Percentiles rank a stretch among this genome's conserved stretches.
phyloP scores from a whole-genome alignment of 2,329 filamentous ascomycete species.

The Cadophora sp. region DNA sequence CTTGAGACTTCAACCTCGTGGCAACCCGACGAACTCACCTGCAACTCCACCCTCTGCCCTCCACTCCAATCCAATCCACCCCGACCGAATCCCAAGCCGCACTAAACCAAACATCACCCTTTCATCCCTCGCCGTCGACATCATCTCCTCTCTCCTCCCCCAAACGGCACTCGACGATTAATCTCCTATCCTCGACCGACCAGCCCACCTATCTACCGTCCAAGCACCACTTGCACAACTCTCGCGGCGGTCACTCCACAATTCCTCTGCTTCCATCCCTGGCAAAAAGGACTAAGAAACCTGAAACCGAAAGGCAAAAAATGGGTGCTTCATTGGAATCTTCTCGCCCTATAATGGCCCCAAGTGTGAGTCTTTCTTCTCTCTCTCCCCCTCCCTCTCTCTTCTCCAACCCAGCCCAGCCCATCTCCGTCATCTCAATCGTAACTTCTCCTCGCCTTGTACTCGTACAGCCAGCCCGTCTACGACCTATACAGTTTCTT shows the following conservation, averaged over 20 bases:
- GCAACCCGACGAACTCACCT: conserved; percentile 21
- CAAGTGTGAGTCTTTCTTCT: conserved; percentile 52
- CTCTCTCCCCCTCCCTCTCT: conserved; percentile 7
- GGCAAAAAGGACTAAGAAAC: conserved; percentile 16
- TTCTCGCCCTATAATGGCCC: conserved; percentile 61
- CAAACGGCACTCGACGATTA: background rate
- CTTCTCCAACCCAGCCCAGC: background rate
- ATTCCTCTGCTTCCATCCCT: conserved; percentile 10
- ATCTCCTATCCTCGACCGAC: background rate
- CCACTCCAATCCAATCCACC: background rate
- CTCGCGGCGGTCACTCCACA: conserved; percentile 11
- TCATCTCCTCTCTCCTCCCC: background rate
- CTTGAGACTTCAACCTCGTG: conserved; percentile 30
- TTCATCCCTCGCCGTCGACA: conserved; percentile 10
- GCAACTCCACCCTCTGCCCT: too few relatives aligned
- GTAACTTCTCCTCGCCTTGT: conserved; percentile 14
- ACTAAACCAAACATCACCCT: conserved; percentile 3
- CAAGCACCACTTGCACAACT: background rate
- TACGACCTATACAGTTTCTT: conserved; percentile 5
- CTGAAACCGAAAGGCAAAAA: conserved; percentile 39
- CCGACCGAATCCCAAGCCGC: conserved; percentile 14
- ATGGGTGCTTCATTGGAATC: conserved; percentile 57
- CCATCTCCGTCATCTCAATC: conserved; percentile 9
- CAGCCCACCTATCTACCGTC: conserved; percentile 5
- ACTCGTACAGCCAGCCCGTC: conserved; percentile 3